phyloP scores from a whole-genome alignment of 2,329 filamentous ascomycete genomes.

The Coniochaeta sp. region DNA sequence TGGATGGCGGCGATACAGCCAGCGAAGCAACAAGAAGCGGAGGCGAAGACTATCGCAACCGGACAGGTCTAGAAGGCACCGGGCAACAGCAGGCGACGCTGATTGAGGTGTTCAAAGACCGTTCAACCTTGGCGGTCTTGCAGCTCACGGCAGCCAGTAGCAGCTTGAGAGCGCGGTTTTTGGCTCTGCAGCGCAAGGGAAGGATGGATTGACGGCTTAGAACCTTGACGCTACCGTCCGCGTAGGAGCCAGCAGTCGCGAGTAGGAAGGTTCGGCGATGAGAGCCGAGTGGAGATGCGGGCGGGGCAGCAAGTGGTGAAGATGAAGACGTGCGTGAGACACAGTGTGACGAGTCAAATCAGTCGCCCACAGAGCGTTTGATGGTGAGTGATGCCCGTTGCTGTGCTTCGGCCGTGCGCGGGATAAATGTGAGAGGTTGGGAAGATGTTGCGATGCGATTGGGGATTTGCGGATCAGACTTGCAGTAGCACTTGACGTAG shows the following conservation, averaged over 20 bases:
- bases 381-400: not conserved
- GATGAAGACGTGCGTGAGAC: not conserved
- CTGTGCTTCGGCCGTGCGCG: conserved; percentile 1
- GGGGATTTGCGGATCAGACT: not conserved
- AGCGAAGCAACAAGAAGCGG: not conserved
- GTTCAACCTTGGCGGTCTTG: not conserved
- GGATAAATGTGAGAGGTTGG: not conserved
- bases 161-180: not conserved
- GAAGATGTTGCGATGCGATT: not conserved
- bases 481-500: not conserved
- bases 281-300: not conserved
- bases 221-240: not conserved
- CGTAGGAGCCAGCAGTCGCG: not conserved
- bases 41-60: not conserved
- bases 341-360: not conserved
- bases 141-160: not conserved
- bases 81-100: not conserved
- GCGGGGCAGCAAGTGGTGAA: not conserved
- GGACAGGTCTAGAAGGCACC: not conserved
- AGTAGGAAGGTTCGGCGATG: not conserved
- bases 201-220: not conserved
- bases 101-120: not conserved
- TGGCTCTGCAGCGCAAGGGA: not conserved
- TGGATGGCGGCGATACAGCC: not conserved
- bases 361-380: not conserved